Conservation (phyloP, 768 basidiomycete genomes). For the Amanita pallidorosea region DNA sequence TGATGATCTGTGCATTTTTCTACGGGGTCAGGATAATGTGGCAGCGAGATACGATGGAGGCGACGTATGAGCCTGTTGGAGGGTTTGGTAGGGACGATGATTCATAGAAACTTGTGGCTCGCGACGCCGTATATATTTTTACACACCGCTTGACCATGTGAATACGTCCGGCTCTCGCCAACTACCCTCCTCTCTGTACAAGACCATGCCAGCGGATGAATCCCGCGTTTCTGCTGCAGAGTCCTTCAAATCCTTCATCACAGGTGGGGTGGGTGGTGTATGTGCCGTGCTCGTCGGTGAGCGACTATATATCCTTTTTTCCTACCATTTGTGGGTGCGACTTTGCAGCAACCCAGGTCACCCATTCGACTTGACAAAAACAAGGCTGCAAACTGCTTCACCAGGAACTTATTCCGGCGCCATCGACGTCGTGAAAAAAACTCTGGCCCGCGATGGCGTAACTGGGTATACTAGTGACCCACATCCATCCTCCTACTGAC, state of each 20-base stretch:
- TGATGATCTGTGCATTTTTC: slow-evolving; percentile 60
- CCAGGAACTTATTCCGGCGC: slow-evolving; percentile 87
- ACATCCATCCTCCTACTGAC: no score
- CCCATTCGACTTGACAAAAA: slow-evolving; percentile 96
- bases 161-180: neutral
- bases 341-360: slow-evolving; percentile 49
- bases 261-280: slow-evolving; percentile 89
- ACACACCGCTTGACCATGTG: neutral
- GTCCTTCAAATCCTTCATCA: slow-evolving; percentile 73
- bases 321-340: neutral
- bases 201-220: slow-evolving; percentile 17
- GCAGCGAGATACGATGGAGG: slow-evolving; percentile 67
- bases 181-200: neutral
- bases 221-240: slow-evolving; percentile 31
- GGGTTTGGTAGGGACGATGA: slow-evolving; percentile 60
- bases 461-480: no score
- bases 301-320: slow-evolving; percentile 19
- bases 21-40: slow-evolving; percentile 62
- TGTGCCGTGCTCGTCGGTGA: slow-evolving; percentile 82
- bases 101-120: neutral
- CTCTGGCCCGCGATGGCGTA: slow-evolving; percentile 82
- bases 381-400: slow-evolving; percentile 87
- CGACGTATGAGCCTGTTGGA: slow-evolving; percentile 85
- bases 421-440: slow-evolving; percentile 87
- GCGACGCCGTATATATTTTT: neutral